A percentile compares a stretch with the other conserved stretches of the same genome.
phyloP scores from a whole-genome alignment of 495 filamentous ascomycete genomes.

The Emericellopsis terricola region DNA sequence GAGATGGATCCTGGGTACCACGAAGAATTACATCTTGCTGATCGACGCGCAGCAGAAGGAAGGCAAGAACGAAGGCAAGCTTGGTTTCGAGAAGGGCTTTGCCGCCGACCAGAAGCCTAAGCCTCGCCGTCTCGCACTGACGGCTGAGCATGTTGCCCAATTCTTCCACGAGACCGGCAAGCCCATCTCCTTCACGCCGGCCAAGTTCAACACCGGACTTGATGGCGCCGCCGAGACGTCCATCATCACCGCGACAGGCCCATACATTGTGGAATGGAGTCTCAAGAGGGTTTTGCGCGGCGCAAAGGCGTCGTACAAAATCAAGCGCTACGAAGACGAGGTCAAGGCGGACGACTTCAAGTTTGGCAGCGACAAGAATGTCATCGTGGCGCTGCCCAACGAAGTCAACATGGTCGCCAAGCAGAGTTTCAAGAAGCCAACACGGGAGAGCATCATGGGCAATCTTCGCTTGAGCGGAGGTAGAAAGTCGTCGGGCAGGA shows the following conservation, averaged over 20 bases:
- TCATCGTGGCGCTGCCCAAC: conserved; percentile 91
- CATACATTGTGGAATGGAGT: conserved; percentile 94
- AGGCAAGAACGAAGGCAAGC: conserved; percentile 92
- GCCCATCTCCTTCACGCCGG: conserved; percentile 71
- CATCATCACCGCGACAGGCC: conserved; percentile 93
- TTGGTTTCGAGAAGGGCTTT: conserved; percentile 90
- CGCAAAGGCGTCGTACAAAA: conserved; percentile 73
- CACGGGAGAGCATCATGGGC: conserved; percentile 68
- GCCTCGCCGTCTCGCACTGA: conserved; percentile 74
- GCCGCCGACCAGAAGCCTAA: conserved; percentile 85
- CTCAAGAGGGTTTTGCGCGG: conserved; percentile 69
- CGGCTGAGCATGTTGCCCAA: conserved; percentile 81
- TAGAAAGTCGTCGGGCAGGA: conserved; percentile 24
- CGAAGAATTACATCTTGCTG: conserved; percentile 84
- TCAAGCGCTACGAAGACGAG: conserved; percentile 89
- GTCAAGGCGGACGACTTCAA: conserved; percentile 99
- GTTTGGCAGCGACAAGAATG: conserved; percentile 89
- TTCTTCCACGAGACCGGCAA: conserved; percentile 88
- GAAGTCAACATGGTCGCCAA: conserved; percentile 95
- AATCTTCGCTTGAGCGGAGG: conserved; percentile 31
- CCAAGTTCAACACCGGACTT: conserved; percentile 78
- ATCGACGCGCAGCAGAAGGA: conserved; percentile 80
- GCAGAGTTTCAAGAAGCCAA: conserved; percentile 67
- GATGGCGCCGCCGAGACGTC: conserved; percentile 63
- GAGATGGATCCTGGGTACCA: conserved; percentile 87